A percentile compares a stretch with the other conserved stretches of the same genome.
Evolutionary conservation across 768 basidiomycete species (phyloP).

Genomic region (Phanerochaete carnosa): DNA sequence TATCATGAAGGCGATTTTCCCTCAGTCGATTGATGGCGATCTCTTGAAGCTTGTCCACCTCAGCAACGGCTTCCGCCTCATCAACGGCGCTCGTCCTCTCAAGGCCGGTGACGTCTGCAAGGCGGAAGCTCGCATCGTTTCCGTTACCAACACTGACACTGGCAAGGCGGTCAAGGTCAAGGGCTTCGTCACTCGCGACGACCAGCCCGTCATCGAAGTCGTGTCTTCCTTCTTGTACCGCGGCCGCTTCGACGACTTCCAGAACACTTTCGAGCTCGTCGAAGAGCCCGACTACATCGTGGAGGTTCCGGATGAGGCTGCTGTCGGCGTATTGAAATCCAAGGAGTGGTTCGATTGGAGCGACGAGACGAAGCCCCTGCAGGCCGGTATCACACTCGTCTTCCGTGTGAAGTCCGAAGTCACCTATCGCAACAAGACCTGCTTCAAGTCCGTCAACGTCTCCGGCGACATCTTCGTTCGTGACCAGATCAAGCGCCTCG

Average conservation of each 20-base stretch:
- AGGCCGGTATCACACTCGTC: conserved; percentile 77
- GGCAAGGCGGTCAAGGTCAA: conserved; percentile 94
- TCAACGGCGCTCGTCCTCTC: conserved; percentile 74
- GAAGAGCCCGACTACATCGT: conserved; percentile 90
- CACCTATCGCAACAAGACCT: conserved; percentile 87
- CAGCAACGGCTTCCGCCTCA: conserved; percentile 92
- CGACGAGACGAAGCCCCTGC: conserved; percentile 72
- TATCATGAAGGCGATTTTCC: conserved; percentile 99
- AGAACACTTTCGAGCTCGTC: conserved; percentile 92
- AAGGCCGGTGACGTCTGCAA: conserved; percentile 87
- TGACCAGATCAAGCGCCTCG: conserved; percentile 82
- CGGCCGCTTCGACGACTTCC: conserved; percentile 88
- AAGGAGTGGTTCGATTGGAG: conserved; percentile 99
- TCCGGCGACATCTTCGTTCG: conserved; percentile 84
- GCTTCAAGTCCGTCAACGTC: conserved; percentile 78
- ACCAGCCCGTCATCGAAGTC: conserved; percentile 86
- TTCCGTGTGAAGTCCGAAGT: conserved; percentile 89
- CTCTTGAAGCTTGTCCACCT: conserved; percentile 94
- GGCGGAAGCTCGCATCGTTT: conserved; percentile 83
- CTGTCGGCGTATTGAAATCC: conserved; percentile 85
- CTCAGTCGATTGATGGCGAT: conserved; percentile 86
- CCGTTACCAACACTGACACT: conserved; percentile 84
- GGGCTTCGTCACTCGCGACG: conserved; percentile 75
- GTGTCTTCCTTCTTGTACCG: conserved; percentile 96
- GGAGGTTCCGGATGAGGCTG: conserved; percentile 67